Evolutionary conservation across 2,329 filamentous ascomycete species (phyloP).

Genomic region (Didymella lethalis): DNA sequence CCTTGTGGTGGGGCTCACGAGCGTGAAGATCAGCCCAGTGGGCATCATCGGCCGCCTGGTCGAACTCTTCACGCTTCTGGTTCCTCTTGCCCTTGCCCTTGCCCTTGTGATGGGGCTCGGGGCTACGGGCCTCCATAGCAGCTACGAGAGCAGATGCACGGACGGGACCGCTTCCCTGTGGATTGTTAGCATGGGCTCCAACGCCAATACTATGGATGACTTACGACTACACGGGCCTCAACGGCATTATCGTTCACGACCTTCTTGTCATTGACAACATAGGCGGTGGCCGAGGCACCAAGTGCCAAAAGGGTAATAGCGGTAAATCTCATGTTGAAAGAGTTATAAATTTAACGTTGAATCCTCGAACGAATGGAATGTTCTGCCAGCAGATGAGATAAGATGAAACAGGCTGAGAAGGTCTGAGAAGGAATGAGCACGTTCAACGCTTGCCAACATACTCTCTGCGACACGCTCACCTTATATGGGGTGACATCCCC

Average conservation of each 20-base stretch:
- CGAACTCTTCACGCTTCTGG: slow-evolving; percentile 1
- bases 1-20: slow-evolving; percentile 31
- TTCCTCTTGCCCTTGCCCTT: slow-evolving; percentile 17
- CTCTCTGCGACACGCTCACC: slow-evolving; percentile 29
- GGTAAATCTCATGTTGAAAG: slow-evolving; percentile 44
- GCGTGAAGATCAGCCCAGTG: slow-evolving; percentile 17
- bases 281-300: slow-evolving; percentile 42
- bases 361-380: slow-evolving; percentile 28
- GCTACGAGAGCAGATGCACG: slow-evolving; percentile 32
- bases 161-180: slow-evolving; percentile 37
- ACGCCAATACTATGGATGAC: slow-evolving; percentile 2
- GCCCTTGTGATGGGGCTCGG: slow-evolving; percentile 23
- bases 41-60: slow-evolving; percentile 25
- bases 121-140: slow-evolving; percentile 30
- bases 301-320: slow-evolving; percentile 43
- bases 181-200: slow-evolving; percentile 17
- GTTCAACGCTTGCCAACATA: slow-evolving; percentile 39
- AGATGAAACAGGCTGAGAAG: slow-evolving; percentile 40
- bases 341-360: slow-evolving; percentile 23
- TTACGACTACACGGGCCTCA: slow-evolving; percentile 40
- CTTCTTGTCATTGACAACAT: slow-evolving; percentile 42
- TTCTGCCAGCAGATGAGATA: slow-evolving; percentile 45
- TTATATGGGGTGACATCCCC: slow-evolving; percentile 37
- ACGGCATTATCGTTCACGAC: slow-evolving; percentile 32
- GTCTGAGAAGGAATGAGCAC: slow-evolving; percentile 47